These are phyloP conservation scores for Candida smagusa DNA, from an alignment of 1,139 yeast genomes.

Conservation along the genomic window DNA sequence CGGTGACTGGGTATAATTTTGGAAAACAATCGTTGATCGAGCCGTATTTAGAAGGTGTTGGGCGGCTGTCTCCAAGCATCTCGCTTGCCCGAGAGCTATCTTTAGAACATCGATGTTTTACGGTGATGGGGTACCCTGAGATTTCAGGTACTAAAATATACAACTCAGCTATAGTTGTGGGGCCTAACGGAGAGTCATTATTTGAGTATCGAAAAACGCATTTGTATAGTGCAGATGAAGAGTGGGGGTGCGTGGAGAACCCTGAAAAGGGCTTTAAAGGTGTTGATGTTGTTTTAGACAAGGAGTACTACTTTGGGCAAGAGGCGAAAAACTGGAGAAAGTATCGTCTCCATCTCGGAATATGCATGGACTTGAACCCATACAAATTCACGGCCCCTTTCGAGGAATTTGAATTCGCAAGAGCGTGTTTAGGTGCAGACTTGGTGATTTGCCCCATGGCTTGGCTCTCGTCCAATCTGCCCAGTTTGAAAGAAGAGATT, in stretches of 20 bases:
- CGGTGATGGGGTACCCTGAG: constrained; percentile 86
- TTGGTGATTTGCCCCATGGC: constrained; percentile 81
- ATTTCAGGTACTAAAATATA: constrained; percentile 36
- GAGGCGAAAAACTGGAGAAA: constrained; percentile 11
- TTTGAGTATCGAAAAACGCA: constrained; percentile 77
- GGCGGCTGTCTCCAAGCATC: constrained; percentile 40
- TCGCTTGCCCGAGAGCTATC: constrained; percentile 60
- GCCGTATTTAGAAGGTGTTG: constrained; percentile 52
- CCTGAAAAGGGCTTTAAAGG: constrained; percentile 43
- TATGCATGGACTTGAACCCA: constrained; percentile 96
- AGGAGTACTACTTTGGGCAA: constrained; percentile 18
- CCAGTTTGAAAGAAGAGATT: constrained; percentile 14
- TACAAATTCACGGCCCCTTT: constrained; percentile 81
- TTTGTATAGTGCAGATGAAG: constrained; percentile 74
- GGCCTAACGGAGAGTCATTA: constrained; percentile 55
- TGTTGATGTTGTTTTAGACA: constrained; percentile 36
- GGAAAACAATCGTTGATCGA: constrained; percentile 45
- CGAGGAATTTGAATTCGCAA: constrained; percentile 67
- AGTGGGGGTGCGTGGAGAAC: constrained; percentile 77
- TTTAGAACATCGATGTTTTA: constrained; percentile 52
- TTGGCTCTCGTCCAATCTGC: constrained; percentile 67
- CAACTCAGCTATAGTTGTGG: constrained; percentile 70
- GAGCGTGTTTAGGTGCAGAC: constrained; percentile 46
- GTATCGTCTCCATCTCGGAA: constrained; percentile 59
- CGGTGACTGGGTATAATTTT: constrained; percentile 84